Percentiles rank a stretch among this genome's conserved stretches.
Conservation (phyloP, 768 basidiomycete genomes). For the Mycena indigotica region DNA sequence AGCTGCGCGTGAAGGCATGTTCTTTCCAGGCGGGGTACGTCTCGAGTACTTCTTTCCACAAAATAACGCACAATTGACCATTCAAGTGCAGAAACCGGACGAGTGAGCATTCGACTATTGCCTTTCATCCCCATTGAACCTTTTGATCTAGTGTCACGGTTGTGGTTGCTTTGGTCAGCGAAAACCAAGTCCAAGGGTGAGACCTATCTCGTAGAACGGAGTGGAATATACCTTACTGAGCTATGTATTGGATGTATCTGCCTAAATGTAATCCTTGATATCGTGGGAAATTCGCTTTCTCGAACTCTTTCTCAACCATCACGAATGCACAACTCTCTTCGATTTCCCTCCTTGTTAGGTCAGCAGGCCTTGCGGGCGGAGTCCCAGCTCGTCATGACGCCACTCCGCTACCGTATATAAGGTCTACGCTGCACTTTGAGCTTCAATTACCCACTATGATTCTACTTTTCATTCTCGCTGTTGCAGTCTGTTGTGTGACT, state of each 20-base stretch:
- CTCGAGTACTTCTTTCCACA: not conserved
- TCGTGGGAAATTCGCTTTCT: not conserved
- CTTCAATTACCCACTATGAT: not conserved
- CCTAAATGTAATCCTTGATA: too few relatives aligned
- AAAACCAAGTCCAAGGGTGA: not conserved
- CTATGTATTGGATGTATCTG: not conserved
- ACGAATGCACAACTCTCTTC: not conserved
- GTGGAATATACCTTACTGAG: not conserved
- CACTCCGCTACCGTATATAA: not conserved
- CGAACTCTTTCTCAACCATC: too few relatives aligned
- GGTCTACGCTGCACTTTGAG: not conserved
- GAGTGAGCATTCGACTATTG: conserved; percentile 3
- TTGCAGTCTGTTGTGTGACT: too few relatives aligned
- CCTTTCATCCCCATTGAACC: not conserved
- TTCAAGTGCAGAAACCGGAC: conserved; percentile 18
- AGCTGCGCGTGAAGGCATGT: conserved; percentile 21
- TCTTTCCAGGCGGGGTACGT: conserved; percentile 23
- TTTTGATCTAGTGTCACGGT: conserved; percentile 14
- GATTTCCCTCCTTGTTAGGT: not conserved
- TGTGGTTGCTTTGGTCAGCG: conserved; percentile 18
- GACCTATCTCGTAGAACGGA: not conserved
- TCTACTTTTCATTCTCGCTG: not conserved
- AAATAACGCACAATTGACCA: not conserved
- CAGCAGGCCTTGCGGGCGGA: not conserved
- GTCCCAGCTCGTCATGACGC: too few relatives aligned